Evolutionary conservation across 73 alveolate genomes (phyloP), one percentile per base, ranked within the genome.

Genomic region (Paramecium biaurelia): DNA sequence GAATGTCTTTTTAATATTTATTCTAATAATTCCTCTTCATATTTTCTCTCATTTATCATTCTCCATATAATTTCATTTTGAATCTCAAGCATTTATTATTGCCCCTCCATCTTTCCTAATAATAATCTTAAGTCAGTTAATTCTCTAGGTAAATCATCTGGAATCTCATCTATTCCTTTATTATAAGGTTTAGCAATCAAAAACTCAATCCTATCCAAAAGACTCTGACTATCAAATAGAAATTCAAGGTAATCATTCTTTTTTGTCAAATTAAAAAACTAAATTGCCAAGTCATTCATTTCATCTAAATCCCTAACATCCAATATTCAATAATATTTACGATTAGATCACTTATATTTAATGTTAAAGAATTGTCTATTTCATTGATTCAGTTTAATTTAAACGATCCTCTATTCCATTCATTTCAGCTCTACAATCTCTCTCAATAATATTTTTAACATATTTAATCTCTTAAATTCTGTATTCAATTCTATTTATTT

Each of bases 321-420:
- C 7, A 0, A 32, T 74, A 28, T 28, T n/a, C 32, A n/a, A 37
- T 5, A 74, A 28, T 34, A 14, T 26, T 74, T 74, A 74, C 87
- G 23, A 47, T 95, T 98, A 97, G 53, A 95, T 95, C 92, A 96
- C 99, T 6, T 97, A 94, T 59, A 97, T 96, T 89, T 98, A 99
- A 93, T 95, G 97, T 92, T 98, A 92, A 53, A 98, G 94, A 14
- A 96, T 95, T 15, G 99, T 99, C 47, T 95, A 58, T 93, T 98
- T 98, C 57, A 95, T 96, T 21, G 99, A 99, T 70, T 96, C 98
- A 56, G 96, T 97, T 74, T 97, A 93, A 49, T 95, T 97, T 12
- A 98, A 96, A 93, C 99, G 95, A 90, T 98, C 99, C 57, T 97
- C 94, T 7, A 98, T 93, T 11, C 97, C 99, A 15, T 99, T 96